phyloP scores from a whole-genome alignment of 108 stramenopile genomes.

The Skeletonema menzelii region DNA sequence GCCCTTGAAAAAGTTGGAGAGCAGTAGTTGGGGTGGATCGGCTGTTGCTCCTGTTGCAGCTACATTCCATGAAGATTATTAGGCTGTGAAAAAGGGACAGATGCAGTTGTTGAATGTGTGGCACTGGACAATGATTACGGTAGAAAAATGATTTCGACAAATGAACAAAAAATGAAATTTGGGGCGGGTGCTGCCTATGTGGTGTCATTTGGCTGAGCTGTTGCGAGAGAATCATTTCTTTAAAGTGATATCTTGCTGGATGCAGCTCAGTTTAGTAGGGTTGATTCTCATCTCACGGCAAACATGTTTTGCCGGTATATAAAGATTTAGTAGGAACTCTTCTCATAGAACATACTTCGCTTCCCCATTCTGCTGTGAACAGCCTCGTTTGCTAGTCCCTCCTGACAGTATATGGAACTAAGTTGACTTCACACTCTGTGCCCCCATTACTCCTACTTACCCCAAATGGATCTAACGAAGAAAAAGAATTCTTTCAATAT shows the following conservation, averaged over 20 bases:
- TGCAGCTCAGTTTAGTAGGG: neutral
- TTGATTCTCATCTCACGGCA: neutral
- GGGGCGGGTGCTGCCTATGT: neutral
- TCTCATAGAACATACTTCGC: neutral
- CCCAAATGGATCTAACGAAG: too few relatives aligned
- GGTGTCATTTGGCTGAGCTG: neutral
- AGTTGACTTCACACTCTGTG: too few relatives aligned
- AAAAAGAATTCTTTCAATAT: too few relatives aligned
- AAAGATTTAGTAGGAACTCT: neutral
- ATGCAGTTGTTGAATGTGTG: neutral
- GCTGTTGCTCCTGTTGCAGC: constrained; percentile 30
- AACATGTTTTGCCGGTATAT: neutral
- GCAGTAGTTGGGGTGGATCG: constrained; percentile 50
- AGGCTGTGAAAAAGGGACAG: neutral
- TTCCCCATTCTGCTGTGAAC: too few relatives aligned
- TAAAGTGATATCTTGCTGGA: neutral
- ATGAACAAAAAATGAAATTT: neutral
- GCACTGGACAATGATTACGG: neutral
- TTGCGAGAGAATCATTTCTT: neutral
- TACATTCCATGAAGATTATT: constrained; percentile 24
- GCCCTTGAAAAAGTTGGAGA: constrained; percentile 53
- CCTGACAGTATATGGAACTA: too few relatives aligned
- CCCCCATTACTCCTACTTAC: too few relatives aligned
- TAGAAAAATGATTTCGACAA: constrained; percentile 1
- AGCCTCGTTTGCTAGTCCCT: too few relatives aligned